A percentile compares a stretch with the other conserved stretches of the same genome.
Evolutionary conservation across 2,329 filamentous ascomycete genomes (phyloP).

Genomic region (Neonectria sp.): DNA sequence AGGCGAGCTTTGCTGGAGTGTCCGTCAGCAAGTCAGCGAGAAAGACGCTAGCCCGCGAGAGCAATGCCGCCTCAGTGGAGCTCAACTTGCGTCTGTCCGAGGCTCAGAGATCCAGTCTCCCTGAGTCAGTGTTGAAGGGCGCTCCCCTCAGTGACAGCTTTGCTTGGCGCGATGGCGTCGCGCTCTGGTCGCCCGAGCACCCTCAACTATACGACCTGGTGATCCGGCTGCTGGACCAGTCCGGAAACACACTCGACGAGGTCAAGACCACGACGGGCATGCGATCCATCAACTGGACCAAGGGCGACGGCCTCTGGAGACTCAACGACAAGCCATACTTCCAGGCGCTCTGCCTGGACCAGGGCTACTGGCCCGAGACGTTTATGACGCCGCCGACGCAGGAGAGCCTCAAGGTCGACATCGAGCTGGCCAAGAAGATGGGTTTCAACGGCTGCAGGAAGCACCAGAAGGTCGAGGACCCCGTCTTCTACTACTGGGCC

Average conservation of each 20-base stretch:
- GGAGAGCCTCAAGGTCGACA: constrained; percentile 64
- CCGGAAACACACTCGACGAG: constrained; percentile 64
- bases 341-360: constrained; percentile 72
- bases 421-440: constrained; percentile 71
- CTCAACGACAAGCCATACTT: constrained; percentile 73
- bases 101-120: constrained; percentile 57
- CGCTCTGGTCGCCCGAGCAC: constrained; percentile 73
- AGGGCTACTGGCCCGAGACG: constrained; percentile 75
- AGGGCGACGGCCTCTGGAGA: constrained; percentile 70
- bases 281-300: constrained; percentile 72
- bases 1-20: constrained; percentile 66
- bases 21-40: constrained; percentile 60
- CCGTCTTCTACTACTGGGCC: constrained; percentile 73
- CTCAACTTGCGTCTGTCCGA: constrained; percentile 64
- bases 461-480: constrained; percentile 76
- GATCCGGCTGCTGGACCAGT: constrained; percentile 65
- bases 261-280: constrained; percentile 74
- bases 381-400: constrained; percentile 71
- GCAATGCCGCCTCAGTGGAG: constrained; percentile 62
- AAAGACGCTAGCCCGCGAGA: constrained; percentile 63
- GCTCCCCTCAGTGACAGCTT: constrained; percentile 55
- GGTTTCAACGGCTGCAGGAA: constrained; percentile 77
- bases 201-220: constrained; percentile 70
- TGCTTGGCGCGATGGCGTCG: constrained; percentile 69
- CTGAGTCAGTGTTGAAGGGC: constrained; percentile 50